Conservation (phyloP, 164 flowering plant species). For the Protea cynaroides region DNA sequence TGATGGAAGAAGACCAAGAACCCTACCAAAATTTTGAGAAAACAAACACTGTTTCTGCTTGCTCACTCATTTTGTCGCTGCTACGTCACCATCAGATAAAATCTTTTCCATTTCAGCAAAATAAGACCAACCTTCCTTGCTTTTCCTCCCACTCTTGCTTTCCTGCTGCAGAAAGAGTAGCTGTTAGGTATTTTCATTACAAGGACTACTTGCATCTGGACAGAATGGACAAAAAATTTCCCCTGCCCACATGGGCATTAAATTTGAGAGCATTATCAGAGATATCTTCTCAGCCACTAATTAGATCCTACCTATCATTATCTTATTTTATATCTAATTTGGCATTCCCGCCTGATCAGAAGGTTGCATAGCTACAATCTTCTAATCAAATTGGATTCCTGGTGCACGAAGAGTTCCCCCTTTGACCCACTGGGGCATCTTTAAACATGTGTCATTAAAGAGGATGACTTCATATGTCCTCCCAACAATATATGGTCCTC, state of each 20-base stretch:
- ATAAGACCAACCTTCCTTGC: conserved; percentile 63
- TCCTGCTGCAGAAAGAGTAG: conserved; percentile 42
- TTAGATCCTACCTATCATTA: neutral
- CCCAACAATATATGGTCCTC: neutral
- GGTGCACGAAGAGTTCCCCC: neutral
- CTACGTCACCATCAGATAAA: conserved; percentile 31
- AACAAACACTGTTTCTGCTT: neutral
- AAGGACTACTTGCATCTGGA: neutral
- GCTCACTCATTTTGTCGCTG: conserved; percentile 29
- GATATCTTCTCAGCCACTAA: neutral
- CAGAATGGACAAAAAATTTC: too few relatives aligned
- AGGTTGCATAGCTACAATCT: neutral
- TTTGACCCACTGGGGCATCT: too few relatives aligned
- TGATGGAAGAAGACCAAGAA: neutral
- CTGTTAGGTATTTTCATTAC: neutral
- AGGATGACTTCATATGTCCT: neutral
- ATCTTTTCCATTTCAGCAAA: conserved; percentile 56
- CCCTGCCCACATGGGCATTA: too few relatives aligned
- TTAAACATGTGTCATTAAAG: neutral
- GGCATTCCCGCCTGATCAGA: neutral
- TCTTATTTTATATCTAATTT: too few relatives aligned
- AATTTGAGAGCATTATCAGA: neutral
- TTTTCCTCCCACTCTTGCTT: conserved; percentile 35
- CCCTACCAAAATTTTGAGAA: conserved; percentile 1
- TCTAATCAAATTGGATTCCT: neutral